phyloP scores from a whole-genome alignment of 257 asterid genomes.

The Solanum infundibuliforme region DNA sequence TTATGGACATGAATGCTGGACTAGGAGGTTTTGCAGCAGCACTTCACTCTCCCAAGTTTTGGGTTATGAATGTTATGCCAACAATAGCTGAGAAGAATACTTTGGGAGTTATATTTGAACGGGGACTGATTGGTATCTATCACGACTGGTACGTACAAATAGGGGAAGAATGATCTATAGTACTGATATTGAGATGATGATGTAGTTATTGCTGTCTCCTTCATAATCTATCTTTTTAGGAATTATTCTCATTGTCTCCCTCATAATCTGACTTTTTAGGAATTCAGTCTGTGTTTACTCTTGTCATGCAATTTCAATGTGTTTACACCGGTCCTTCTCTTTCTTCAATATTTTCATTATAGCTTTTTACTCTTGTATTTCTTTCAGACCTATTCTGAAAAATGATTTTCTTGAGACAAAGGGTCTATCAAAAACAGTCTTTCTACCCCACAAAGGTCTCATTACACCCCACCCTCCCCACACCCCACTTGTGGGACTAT shows the following conservation, averaged over 20 bases:
- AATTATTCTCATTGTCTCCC: not conserved
- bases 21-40: slow-evolving; percentile 92
- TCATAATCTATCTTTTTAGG: not conserved
- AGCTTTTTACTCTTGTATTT: not conserved
- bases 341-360: not conserved
- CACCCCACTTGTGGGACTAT: not conserved
- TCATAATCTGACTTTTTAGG: not conserved
- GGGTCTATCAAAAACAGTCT: not conserved
- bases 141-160: slow-evolving; percentile 60
- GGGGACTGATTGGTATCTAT: slow-evolving; percentile 86
- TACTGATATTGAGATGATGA: not conserved
- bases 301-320: not conserved
- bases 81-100: slow-evolving; percentile 78
- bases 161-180: not conserved
- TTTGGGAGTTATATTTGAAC: slow-evolving; percentile 72
- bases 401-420: not conserved
- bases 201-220: not conserved
- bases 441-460: not conserved
- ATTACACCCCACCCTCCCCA: not conserved
- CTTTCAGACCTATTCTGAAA: not conserved
- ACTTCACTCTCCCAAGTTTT: slow-evolving; percentile 61
- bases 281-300: not conserved
- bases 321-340: not conserved
- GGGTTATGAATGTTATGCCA: slow-evolving; percentile 96
- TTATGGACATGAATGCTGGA: slow-evolving; percentile 99